A percentile compares a stretch with the other conserved stretches of the same genome.
phyloP scores from a whole-genome alignment of 306 rosid species.

The Macrotyloma uniflorum region DNA sequence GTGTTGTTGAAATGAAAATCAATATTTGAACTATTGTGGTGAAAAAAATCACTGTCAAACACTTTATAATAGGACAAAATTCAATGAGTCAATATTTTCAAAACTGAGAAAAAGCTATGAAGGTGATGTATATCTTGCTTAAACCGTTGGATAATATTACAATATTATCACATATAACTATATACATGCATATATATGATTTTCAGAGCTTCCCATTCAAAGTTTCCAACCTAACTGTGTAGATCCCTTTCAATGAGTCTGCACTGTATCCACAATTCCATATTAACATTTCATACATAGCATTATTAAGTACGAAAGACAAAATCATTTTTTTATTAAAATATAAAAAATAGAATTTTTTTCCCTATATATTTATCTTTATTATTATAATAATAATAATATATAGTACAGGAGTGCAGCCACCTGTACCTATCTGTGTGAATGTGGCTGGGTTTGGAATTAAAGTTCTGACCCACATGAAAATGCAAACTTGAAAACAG shows the following conservation, averaged over 20 bases:
- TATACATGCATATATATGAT: background rate
- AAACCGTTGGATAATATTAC: background rate
- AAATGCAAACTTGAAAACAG: constrained; percentile 9
- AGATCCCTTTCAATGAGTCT: constrained; percentile 23
- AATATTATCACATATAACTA: background rate
- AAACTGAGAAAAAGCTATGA: constrained; percentile 47
- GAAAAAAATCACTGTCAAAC: constrained; percentile 51
- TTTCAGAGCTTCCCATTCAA: constrained; percentile 44
- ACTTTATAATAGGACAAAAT: constrained; percentile 48
- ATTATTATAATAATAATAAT: background rate
- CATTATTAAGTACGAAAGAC: background rate
- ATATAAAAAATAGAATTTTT: background rate
- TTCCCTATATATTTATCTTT: constrained; percentile 2
- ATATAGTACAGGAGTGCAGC: constrained; percentile 23
- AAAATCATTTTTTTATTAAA: background rate
- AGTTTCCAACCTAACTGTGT: constrained; percentile 26
- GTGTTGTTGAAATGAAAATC: constrained; percentile 30
- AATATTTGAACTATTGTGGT: constrained; percentile 29
- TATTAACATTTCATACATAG: background rate
- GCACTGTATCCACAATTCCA: background rate
- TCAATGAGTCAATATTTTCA: constrained; percentile 44
- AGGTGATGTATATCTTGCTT: constrained; percentile 6
- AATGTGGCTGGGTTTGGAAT: constrained; percentile 29
- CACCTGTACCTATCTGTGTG: constrained; percentile 31
- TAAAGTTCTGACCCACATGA: constrained; percentile 32